Evolutionary conservation across 345 rosid genomes (phyloP).

Genomic region (Euphorbia tirucalli): DNA sequence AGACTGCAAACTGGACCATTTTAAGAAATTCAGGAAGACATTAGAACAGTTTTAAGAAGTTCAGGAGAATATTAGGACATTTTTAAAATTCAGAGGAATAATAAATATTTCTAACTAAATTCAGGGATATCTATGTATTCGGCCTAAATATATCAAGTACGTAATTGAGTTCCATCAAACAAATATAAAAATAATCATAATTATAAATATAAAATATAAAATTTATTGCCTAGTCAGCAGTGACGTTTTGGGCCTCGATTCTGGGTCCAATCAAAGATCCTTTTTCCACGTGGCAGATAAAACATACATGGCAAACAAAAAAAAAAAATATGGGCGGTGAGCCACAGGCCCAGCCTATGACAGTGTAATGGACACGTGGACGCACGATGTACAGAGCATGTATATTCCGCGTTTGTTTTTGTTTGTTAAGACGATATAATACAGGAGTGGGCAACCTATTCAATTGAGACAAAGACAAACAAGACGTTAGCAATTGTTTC

Average conservation of each 20-base stretch:
- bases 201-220: no score
- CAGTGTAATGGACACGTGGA: conserved; percentile 16
- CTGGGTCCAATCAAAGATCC: not conserved
- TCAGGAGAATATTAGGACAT: no score
- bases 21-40: no score
- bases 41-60: no score
- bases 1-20: no score
- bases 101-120: no score
- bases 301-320: not conserved
- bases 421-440: not conserved
- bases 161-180: no score
- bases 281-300: not conserved
- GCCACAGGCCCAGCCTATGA: not conserved
- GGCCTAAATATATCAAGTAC: no score
- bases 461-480: conserved; percentile 1
- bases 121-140: no score
- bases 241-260: conserved; percentile 6
- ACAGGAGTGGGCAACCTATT: not conserved
- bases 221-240: conserved; percentile 17
- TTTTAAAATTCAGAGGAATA: no score
- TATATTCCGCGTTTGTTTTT: conserved; percentile 13
- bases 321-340: not conserved
- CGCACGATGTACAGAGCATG: no score
- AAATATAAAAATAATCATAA: no score
- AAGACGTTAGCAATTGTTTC: not conserved